These are phyloP conservation scores for Achaetomium macrosporum DNA, from an alignment of 2,329 filamentous ascomycete species.

Conservation along the genomic window DNA sequence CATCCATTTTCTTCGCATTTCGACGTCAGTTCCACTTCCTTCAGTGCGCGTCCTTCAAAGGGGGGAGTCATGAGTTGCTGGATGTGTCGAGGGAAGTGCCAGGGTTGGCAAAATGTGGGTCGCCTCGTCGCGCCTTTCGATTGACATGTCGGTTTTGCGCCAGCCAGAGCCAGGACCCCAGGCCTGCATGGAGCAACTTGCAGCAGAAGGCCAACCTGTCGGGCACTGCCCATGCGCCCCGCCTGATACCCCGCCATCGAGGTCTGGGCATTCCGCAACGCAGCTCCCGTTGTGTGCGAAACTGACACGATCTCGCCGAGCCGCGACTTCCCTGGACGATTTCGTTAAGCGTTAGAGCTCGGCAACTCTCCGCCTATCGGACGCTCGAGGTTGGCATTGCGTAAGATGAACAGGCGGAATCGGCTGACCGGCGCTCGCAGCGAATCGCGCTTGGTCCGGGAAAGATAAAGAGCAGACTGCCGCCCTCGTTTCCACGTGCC, in stretches of 20 bases:
- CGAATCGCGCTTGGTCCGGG: background rate
- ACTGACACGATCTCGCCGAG: background rate
- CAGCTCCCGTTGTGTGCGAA: background rate
- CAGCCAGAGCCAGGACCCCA: background rate
- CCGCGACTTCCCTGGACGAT: background rate
- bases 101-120: conserved; percentile 20
- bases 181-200: background rate
- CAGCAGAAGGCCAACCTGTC: background rate
- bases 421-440: background rate
- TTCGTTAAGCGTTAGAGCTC: background rate
- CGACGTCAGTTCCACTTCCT: conserved; percentile 15
- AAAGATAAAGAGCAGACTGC: too few species aligned
- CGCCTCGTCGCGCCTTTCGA: conserved; percentile 27
- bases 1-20: background rate
- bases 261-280: conserved; percentile 2
- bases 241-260: conserved; percentile 13
- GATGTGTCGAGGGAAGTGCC: background rate
- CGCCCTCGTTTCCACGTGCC: conserved; percentile 5
- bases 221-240: conserved; percentile 10
- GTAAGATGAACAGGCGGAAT: background rate
- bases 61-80: conserved; percentile 15
- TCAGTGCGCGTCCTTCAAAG: conserved; percentile 14
- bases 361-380: background rate
- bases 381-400: background rate
- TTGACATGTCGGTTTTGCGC: conserved; percentile 25